Percentiles rank a stretch among this genome's conserved stretches.
These are phyloP conservation scores for Manihot esculenta DNA, from an alignment of 441 rosid genomes.

Conservation along the genomic window DNA sequence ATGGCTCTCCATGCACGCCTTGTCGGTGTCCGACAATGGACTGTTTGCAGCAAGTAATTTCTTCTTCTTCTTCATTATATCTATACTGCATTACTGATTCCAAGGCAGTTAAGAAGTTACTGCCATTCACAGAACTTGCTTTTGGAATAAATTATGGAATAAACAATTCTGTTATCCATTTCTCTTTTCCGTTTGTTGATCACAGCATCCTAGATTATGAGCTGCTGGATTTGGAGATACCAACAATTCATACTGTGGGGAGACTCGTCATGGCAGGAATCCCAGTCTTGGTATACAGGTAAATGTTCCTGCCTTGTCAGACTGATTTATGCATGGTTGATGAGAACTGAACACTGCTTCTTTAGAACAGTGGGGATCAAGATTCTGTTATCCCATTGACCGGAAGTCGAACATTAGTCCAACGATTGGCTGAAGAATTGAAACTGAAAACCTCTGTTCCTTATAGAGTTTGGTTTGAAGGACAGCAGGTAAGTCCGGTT, in stretches of 20 bases:
- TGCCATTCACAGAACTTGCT: background rate
- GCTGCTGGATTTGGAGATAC: constrained; percentile 69
- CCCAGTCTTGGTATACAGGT: constrained; percentile 89
- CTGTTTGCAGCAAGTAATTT: constrained; percentile 89
- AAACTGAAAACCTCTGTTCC: constrained; percentile 70
- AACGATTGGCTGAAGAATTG: constrained; percentile 53
- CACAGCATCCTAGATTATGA: constrained; percentile 79
- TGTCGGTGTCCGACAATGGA: constrained; percentile 75
- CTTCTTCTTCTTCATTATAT: too few species aligned
- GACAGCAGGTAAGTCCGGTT: constrained; percentile 63
- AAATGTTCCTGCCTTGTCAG: constrained; percentile 14
- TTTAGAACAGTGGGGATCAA: constrained; percentile 77
- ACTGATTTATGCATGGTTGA: constrained; percentile 1
- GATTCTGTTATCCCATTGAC: constrained; percentile 97
- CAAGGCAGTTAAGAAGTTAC: background rate
- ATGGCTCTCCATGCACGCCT: constrained; percentile 89
- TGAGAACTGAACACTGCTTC: background rate
- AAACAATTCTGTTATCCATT: background rate
- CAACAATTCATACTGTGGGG: constrained; percentile 65
- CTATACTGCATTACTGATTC: background rate
- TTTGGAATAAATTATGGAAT: background rate
- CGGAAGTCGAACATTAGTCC: constrained; percentile 72
- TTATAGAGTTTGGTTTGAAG: constrained; percentile 92
- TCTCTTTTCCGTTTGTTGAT: background rate
- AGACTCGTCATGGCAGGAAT: constrained; percentile 62